phyloP scores from a whole-genome alignment of 257 asterid genomes.

The Plantago ovata region DNA sequence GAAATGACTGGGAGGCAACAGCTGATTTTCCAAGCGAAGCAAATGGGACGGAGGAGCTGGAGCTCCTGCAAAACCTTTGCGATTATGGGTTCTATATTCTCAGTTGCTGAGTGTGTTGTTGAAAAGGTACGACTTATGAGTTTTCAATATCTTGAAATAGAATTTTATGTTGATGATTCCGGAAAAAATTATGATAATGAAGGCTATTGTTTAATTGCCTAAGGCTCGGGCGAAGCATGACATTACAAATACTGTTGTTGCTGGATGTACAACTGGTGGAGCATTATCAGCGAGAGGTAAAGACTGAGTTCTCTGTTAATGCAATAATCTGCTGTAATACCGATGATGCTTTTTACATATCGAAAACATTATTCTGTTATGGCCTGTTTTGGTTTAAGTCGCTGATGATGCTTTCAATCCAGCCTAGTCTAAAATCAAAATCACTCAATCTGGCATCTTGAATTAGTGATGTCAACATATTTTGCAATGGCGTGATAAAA shows the following conservation, averaged over 20 bases:
- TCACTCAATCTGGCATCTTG: no score
- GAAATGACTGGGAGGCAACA: conserved; percentile 80
- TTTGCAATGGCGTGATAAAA: no score
- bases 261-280: conserved; percentile 93
- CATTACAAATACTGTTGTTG: conserved; percentile 79
- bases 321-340: no score
- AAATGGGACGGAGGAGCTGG: conserved; percentile 96
- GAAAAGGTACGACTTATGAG: conserved; percentile 70
- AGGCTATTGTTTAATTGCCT: conserved; percentile 15
- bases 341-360: no score
- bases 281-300: conserved; percentile 81
- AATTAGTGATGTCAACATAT: no score
- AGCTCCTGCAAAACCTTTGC: conserved; percentile 96
- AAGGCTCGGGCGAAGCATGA: conserved; percentile 95
- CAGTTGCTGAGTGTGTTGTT: conserved; percentile 76
- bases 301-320: background rate
- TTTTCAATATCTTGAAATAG: conserved; percentile 6
- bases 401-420: no score
- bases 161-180: conserved; percentile 6
- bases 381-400: no score
- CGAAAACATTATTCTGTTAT: no score
- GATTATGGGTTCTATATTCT: conserved; percentile 82
- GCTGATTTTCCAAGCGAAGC: conserved; percentile 73
- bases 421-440: no score
- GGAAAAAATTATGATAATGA: conserved; percentile 1